A percentile compares a stretch with the other conserved stretches of the same genome.
Conservation (phyloP, 108 stramenopile genomes). For the Chaetoceros muelleri region DNA sequence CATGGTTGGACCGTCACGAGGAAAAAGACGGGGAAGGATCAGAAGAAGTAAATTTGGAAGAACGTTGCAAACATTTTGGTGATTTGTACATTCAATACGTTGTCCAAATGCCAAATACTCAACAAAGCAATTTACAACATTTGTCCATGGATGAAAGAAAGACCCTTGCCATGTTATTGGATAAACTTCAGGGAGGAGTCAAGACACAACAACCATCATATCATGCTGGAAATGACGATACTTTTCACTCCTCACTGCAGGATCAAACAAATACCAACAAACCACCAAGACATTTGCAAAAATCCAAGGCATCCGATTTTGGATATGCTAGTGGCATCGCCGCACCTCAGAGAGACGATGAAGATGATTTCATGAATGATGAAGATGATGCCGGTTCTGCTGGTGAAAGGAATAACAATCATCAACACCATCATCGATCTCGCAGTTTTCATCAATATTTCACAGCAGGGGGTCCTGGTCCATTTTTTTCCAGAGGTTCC, state of each 20-base stretch:
- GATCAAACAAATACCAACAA: background rate
- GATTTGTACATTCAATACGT: conserved; percentile 78
- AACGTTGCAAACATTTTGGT: conserved; percentile 26
- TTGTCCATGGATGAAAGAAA: conserved; percentile 35
- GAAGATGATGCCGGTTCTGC: conserved; percentile 2
- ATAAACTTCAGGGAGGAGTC: conserved; percentile 60
- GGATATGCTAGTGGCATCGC: conserved; percentile 14
- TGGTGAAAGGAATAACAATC: no score
- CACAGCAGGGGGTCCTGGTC: conserved; percentile 5
- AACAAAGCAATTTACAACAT: background rate
- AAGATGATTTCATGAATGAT: conserved; percentile 3
- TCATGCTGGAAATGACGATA: no score
- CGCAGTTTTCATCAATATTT: conserved; percentile 23
- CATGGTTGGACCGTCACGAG: background rate
- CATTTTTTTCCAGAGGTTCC: conserved; percentile 4
- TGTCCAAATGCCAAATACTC: conserved; percentile 42
- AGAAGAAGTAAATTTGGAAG: background rate
- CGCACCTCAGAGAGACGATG: conserved; percentile 9
- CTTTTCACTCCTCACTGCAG: no score
- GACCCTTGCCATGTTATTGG: conserved; percentile 31
- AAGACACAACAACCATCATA: no score
- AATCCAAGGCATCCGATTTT: conserved; percentile 32
- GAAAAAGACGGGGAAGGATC: no score
- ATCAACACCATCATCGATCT: conserved; percentile 7
- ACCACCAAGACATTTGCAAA: conserved; percentile 5